Evolutionary conservation across 2,329 filamentous ascomycete genomes (phyloP).

Genomic region (Cercospora zeae-maydis): DNA sequence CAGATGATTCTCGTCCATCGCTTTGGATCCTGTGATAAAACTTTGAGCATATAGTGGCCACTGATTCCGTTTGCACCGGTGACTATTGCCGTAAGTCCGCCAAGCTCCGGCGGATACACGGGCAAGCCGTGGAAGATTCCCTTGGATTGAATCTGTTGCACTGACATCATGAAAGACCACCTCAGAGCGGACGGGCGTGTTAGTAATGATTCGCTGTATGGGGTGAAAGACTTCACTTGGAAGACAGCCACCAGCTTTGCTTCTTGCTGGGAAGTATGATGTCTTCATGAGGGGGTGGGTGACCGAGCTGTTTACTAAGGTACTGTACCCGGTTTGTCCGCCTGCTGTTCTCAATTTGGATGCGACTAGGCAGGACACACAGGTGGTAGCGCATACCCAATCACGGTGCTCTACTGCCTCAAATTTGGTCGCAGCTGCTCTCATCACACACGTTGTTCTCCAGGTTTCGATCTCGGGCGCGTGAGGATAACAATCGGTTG

Average conservation of each 20-base stretch:
- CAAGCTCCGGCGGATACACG: conserved; percentile 40
- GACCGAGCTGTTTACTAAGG: neutral
- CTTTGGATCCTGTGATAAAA: conserved; percentile 45
- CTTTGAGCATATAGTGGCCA: conserved; percentile 50
- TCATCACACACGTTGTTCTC: neutral
- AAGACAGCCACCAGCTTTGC: neutral
- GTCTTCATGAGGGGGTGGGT: neutral
- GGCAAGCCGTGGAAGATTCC: conserved; percentile 54
- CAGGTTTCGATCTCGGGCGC: neutral
- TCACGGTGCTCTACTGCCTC: neutral
- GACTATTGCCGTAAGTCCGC: conserved; percentile 50
- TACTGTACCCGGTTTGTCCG: neutral
- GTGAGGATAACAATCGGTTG: conserved; percentile 1
- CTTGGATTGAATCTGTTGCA: conserved; percentile 29
- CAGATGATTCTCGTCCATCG: conserved; percentile 54
- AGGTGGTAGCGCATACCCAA: neutral
- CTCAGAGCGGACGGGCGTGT: neutral
- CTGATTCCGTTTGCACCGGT: conserved; percentile 55
- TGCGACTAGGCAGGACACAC: neutral
- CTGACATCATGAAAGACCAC: conserved; percentile 6
- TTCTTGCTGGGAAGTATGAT: neutral
- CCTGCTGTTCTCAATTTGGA: neutral
- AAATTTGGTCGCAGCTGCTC: neutral
- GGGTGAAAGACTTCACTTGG: neutral
- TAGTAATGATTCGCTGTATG: neutral